These are phyloP conservation scores for Prunus davidiana DNA, from an alignment of 306 rosid genomes.

Conservation along the genomic window DNA sequence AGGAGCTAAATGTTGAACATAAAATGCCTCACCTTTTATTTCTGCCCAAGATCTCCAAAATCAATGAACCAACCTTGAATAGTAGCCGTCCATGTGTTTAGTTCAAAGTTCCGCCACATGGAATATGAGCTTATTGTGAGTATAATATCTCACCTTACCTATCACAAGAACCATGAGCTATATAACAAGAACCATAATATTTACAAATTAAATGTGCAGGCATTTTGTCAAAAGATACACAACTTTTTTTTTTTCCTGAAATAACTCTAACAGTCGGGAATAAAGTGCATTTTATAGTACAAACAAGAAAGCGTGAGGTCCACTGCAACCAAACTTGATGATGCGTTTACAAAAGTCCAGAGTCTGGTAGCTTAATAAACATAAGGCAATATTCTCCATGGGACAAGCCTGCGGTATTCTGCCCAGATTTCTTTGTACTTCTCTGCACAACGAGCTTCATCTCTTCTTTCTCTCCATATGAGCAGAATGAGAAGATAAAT, in stretches of 20 bases:
- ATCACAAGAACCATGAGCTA: neutral
- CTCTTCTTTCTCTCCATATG: slow-evolving; percentile 90
- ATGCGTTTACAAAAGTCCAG: neutral
- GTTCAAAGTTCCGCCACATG: too few species aligned
- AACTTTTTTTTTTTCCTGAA: neutral
- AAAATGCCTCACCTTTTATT: too few species aligned
- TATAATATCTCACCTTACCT: too few species aligned
- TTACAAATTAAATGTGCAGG: too few species aligned
- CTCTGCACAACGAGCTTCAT: slow-evolving; percentile 89
- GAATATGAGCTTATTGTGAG: too few species aligned
- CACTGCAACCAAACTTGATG: neutral
- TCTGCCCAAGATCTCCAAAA: too few species aligned
- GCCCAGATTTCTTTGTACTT: slow-evolving; percentile 84
- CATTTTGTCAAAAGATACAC: neutral
- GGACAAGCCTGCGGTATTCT: slow-evolving; percentile 68
- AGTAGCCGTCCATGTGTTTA: too few species aligned
- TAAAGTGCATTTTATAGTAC: neutral
- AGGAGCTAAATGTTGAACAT: too few species aligned
- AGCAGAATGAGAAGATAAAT: slow-evolving; percentile 87
- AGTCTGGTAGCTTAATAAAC: slow-evolving; percentile 32
- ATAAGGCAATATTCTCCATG: slow-evolving; percentile 90
- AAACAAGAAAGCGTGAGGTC: neutral
- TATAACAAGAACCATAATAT: too few species aligned
- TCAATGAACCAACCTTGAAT: too few species aligned
- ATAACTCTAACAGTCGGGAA: neutral